These are phyloP conservation scores for Phytophthora parvispora DNA, from an alignment of 352 stramenopile genomes.

Conservation along the genomic window DNA sequence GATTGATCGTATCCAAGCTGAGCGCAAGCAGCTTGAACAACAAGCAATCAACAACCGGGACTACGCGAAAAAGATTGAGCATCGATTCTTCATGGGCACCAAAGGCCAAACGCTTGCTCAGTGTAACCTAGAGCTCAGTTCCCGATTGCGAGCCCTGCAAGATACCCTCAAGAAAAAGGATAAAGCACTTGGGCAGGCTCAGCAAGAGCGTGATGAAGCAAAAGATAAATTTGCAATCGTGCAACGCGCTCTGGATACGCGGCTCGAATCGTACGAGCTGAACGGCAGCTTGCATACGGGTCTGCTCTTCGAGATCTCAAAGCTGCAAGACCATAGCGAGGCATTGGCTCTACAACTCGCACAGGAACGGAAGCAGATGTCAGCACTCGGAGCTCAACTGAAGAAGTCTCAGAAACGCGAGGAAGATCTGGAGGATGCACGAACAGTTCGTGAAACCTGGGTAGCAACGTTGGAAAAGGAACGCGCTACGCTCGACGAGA, in stretches of 20 bases:
- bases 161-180: constrained; percentile 37
- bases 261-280: constrained; percentile 67
- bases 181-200: constrained; percentile 23
- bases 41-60: constrained; percentile 87
- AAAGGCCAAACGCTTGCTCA: constrained; percentile 74
- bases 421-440: constrained; percentile 57
- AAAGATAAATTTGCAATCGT: constrained; percentile 74
- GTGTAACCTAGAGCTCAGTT: constrained; percentile 68
- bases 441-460: constrained; percentile 61
- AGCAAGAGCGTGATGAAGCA: constrained; percentile 48
- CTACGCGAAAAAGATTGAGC: constrained; percentile 90
- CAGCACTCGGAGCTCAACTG: constrained; percentile 43
- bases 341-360: constrained; percentile 73
- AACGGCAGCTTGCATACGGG: constrained; percentile 83
- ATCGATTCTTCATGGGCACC: constrained; percentile 82
- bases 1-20: constrained; percentile 79
- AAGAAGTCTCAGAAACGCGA: constrained; percentile 41
- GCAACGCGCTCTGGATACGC: constrained; percentile 74
- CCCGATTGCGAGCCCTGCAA: constrained; percentile 53
- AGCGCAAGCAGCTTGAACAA: constrained; percentile 82
- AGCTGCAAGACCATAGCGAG: constrained; percentile 73
- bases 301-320: constrained; percentile 80
- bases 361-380: constrained; percentile 55
- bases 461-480: constrained; percentile 72
- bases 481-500: constrained; percentile 46